Conservation (phyloP, 2,329 filamentous ascomycete genomes). For the Ophioceras dolichostomum region DNA sequence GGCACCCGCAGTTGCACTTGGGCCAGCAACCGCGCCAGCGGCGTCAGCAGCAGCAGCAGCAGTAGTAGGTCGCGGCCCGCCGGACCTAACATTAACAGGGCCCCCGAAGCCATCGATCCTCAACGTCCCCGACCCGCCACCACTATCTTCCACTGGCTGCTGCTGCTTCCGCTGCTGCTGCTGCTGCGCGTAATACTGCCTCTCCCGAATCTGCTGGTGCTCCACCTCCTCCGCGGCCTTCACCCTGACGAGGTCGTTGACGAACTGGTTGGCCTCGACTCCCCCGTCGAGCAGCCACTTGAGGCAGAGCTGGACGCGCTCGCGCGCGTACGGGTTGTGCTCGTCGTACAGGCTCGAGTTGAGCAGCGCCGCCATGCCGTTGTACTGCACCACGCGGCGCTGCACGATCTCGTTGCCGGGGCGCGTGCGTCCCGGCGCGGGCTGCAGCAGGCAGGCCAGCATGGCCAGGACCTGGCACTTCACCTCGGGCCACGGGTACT, state of each 20-base stretch:
- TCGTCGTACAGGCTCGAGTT: conserved; percentile 88
- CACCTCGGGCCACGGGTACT: conserved; percentile 59
- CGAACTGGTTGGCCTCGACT: conserved; percentile 58
- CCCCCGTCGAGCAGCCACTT: conserved; percentile 72
- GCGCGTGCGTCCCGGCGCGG: conserved; percentile 48
- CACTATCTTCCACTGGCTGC: neutral
- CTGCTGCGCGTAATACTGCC: conserved; percentile 15
- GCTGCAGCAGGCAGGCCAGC: conserved; percentile 79
- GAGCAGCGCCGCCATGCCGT: conserved; percentile 76
- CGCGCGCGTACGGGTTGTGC: conserved; percentile 87
- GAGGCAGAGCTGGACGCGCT: conserved; percentile 80
- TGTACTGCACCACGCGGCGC: conserved; percentile 72
- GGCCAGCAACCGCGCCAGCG: conserved; percentile 3
- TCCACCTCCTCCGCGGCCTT: conserved; percentile 24
- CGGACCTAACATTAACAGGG: conserved; percentile 38
- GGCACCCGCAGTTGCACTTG: conserved; percentile 1
- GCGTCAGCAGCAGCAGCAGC: neutral
- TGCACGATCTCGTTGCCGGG: conserved; percentile 66
- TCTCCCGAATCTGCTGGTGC: conserved; percentile 5
- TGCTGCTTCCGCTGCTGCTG: conserved; percentile 2
- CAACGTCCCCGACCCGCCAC: conserved; percentile 23
- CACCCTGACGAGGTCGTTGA: conserved; percentile 45
- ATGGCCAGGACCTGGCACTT: conserved; percentile 91
- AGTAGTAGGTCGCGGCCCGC: neutral
- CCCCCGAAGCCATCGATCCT: conserved; percentile 43